Evolutionary conservation across 1,139 yeast species (phyloP).

Genomic region (Magnusiomyces paraingens): DNA sequence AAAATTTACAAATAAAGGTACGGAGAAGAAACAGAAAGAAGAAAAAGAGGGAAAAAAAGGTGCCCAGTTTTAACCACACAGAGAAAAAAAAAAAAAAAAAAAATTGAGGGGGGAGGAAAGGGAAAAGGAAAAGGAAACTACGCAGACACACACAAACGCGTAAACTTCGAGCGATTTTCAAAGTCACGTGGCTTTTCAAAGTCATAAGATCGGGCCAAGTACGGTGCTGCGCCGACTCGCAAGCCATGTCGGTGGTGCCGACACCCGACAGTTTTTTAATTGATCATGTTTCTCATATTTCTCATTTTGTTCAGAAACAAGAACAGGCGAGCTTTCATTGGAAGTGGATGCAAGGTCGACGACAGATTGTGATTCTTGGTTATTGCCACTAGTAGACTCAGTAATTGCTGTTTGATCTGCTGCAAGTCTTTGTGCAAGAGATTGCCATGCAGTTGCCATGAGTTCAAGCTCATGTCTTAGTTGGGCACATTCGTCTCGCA

Average conservation of each 20-base stretch:
- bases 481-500: not conserved
- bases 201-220: not conserved
- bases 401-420: not conserved
- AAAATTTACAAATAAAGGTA: not conserved
- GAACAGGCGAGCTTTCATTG: too few species aligned
- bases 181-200: not conserved
- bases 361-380: not conserved
- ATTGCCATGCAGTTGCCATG: slow-evolving; percentile 29
- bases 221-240: not conserved
- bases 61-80: too few species aligned
- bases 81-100: not conserved
- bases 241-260: slow-evolving; percentile 1
- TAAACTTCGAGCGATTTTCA: not conserved
- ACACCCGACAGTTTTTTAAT: not conserved
- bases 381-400: not conserved
- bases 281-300: not conserved
- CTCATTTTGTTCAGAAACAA: too few species aligned
- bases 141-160: not conserved
- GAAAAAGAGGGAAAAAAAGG: not conserved
- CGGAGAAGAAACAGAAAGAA: not conserved
- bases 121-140: not conserved
- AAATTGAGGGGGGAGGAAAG: too few species aligned
- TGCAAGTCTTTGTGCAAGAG: slow-evolving; percentile 17
- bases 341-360: not conserved
- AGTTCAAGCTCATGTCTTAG: slow-evolving; percentile 20